Base-by-base conservation (phyloP, 1,284 basidiomycete genomes). In the Dichomitus squalens region DNA sequence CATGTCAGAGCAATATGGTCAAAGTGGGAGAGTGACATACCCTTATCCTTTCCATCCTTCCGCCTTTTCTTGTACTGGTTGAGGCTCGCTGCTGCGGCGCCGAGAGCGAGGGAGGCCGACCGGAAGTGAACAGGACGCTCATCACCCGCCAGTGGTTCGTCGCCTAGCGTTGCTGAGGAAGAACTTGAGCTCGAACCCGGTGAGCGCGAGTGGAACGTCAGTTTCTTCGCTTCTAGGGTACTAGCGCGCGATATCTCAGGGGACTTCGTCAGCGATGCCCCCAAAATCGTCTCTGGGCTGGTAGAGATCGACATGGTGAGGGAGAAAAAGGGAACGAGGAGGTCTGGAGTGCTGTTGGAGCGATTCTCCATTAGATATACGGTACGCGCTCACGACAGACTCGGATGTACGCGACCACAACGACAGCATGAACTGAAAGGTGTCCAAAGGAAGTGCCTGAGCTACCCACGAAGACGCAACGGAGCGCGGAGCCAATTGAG, bases 91-190 rank as follows among this genome's bases (percentile, higher is more conserved):
- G 38, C 33, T 14, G 43, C 49, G 0, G 35, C 41, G 16, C 52
- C 49, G 8, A 56, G 25, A 0, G 55, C 55, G 16, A 56, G 25
- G 9, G 55, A 38, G 18, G 49, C 49, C 5, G 55, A 56, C 16
- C 54, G 49, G 31, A 56, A 51, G 41, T 49, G 54, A 7, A 31
- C 7, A 12, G 20, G 49, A 1, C 47, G 46, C 23, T 39, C 27
- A 20, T 49, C 54, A 11, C 40, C 49, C n/a, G 18, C 18, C 12
- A 55, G 34, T 3, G 49, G 50, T 7, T 20, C 40, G 8, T 46
- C 54, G 3, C 47, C 48, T 16, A 47, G 36, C 11, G 47, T 31
- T 11, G 41, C 12, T 1, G 47, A 40, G 6, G 16, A 27, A 4
- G 36, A 40, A 27, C 46, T 54, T 23, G 38, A 14, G n/a, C 38